Base-by-base conservation (phyloP, 2,329 filamentous ascomycete genomes). In the Plectosphaerella cucumerina region DNA sequence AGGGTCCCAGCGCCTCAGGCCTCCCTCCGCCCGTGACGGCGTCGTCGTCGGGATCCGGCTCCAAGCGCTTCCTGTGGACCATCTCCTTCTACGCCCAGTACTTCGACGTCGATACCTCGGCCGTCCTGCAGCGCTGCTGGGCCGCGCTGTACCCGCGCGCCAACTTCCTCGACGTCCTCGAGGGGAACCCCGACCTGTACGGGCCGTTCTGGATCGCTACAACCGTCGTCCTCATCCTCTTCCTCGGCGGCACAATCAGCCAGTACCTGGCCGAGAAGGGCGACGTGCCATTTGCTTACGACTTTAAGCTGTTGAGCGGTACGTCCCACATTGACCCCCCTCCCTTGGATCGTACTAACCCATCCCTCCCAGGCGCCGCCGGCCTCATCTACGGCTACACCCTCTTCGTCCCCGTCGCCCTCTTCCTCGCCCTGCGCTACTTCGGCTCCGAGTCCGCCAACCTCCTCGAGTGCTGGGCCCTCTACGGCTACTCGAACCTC, bases 151-250 rank as follows among this genome's bases (percentile, higher is more conserved):
- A 88, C 70, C 94, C 94, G 44, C 86, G 90, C 56, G 87, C 87
- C 52, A 97, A 96, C 76, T 99, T 99, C 72, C 85, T 99, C 56
- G 94, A 99, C 65, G 90, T 97, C 34, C 81, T 99, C 23, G 94
- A 99, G 67, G 94, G 94, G 18, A 97, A 97, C 68, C 90, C 94
- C 1, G 94, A 99, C 65, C 75, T 99, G 33, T 99, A 99, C 75
- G 93, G 93, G 1, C 94, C 94, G 1, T 91, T 97, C 66, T 99
- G 94, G 94, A 97, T 99, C 72, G 94, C 94, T 10, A 97, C 94
- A 1, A 97, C 94, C 1, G 94, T 99, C 10, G 87, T 99, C 12
- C 81, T 99, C 56, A 97, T 99, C 53, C 73, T 99, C 31, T 99
- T 99, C 71, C 69, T 99, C 43, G 94, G 93, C 1, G 94, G 94